These are phyloP conservation scores for Lactarius tabidus DNA, from an alignment of 768 basidiomycete species.

Conservation along the genomic window DNA sequence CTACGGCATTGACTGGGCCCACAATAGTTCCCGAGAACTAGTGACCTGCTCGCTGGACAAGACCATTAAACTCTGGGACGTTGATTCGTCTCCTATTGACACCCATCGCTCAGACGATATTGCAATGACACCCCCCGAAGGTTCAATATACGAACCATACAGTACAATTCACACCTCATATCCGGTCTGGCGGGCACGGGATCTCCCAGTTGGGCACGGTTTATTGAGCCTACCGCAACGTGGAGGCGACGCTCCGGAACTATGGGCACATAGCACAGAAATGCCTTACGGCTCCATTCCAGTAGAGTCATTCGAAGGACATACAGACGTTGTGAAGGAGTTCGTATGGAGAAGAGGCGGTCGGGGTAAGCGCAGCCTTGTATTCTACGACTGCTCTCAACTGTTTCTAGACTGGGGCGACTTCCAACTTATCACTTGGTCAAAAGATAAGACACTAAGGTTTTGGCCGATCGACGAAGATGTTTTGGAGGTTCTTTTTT, in stretches of 20 bases:
- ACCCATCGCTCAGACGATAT: conserved; percentile 8
- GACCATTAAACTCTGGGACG: conserved; percentile 86
- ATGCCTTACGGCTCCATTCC: conserved; percentile 38
- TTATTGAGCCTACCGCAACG: conserved; percentile 85
- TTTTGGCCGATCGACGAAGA: conserved; percentile 85
- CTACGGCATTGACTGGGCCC: conserved; percentile 97
- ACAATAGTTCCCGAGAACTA: conserved; percentile 65
- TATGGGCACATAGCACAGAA: conserved; percentile 54
- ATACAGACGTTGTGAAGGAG: conserved; percentile 93
- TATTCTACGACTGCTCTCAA: not conserved
- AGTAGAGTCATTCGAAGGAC: conserved; percentile 79
- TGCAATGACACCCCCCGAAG: conserved; percentile 18
- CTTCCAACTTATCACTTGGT: conserved; percentile 72
- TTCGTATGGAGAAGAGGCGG: conserved; percentile 89
- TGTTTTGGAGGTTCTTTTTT: conserved; percentile 52
- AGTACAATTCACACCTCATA: conserved; percentile 67
- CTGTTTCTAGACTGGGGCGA: conserved; percentile 37
- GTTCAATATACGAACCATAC: conserved; percentile 38
- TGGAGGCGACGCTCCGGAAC: conserved; percentile 76
- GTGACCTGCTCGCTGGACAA: conserved; percentile 95
- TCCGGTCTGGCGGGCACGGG: conserved; percentile 92
- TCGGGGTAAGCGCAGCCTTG: conserved; percentile 38
- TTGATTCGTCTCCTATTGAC: conserved; percentile 33
- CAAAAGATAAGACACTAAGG: conserved; percentile 85
- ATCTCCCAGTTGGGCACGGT: conserved; percentile 89